A percentile compares a stretch with the other conserved stretches of the same genome.
phyloP scores from a whole-genome alignment of 1,139 yeast species.

The Nakaseomyces glabratus region DNA sequence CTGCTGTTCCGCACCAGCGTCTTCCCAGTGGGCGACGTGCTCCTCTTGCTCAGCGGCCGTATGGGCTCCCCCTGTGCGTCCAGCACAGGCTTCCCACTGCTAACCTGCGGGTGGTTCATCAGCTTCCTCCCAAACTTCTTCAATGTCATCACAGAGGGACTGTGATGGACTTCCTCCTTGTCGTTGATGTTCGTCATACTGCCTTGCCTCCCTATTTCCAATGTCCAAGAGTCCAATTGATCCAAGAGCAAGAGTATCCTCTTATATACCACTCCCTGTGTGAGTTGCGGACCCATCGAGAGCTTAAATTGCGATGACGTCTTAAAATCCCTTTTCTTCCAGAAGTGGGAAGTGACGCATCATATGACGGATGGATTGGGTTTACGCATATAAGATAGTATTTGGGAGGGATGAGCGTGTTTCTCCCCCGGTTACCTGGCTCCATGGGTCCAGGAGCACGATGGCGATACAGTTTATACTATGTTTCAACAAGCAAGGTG shows the following conservation, averaged over 20 bases:
- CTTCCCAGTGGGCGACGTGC: conserved; percentile 3
- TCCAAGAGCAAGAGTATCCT: too few relatives aligned
- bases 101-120: conserved; percentile 1
- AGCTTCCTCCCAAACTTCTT: conserved; percentile 20
- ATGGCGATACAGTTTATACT: conserved; percentile 76
- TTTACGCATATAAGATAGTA: not conserved
- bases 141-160: conserved; percentile 16
- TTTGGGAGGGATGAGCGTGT: conserved; percentile 1
- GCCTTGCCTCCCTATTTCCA: too few relatives aligned
- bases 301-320: too few relatives aligned
- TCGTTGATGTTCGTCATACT: too few relatives aligned
- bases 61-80: too few relatives aligned
- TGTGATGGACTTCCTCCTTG: conserved; percentile 9
- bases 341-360: too few relatives aligned
- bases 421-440: not conserved
- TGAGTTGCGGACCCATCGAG: too few relatives aligned
- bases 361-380: conserved; percentile 1
- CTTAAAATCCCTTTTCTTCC: too few relatives aligned
- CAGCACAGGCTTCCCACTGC: conserved; percentile 4
- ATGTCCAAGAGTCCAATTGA: too few relatives aligned
- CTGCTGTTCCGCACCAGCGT: conserved; percentile 1
- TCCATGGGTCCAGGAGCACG: not conserved
- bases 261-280: too few relatives aligned
- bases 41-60: too few relatives aligned
- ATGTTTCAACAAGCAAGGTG: conserved; percentile 89